These are phyloP conservation scores for Claviceps quebecensis DNA, from an alignment of 2,329 filamentous ascomycete species.

Conservation along the genomic window DNA sequence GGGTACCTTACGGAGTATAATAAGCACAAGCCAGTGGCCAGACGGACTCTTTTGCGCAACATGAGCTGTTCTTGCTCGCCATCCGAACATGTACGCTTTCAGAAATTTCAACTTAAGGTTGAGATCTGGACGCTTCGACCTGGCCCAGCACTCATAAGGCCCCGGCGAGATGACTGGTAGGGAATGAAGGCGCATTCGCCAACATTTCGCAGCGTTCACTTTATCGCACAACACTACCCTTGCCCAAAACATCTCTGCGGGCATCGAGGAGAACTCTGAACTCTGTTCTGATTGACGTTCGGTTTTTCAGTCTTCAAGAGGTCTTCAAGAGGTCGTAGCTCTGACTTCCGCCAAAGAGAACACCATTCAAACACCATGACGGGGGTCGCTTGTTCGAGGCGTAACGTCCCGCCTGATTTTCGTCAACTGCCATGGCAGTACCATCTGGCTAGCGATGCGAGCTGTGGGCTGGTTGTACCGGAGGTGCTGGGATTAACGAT, in stretches of 20 bases:
- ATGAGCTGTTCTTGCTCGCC: conserved; percentile 44
- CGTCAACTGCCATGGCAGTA: conserved; percentile 51
- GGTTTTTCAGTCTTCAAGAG: conserved; percentile 35
- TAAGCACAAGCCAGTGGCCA: too few species aligned
- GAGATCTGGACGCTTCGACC: too few species aligned
- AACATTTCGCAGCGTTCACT: conserved; percentile 42
- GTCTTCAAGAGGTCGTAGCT: too few species aligned
- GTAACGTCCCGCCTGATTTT: conserved; percentile 84
- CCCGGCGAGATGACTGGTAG: too few species aligned
- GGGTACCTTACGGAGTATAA: too few species aligned
- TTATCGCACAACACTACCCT: conserved; percentile 26
- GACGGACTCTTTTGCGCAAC: too few species aligned
- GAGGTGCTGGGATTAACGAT: conserved; percentile 72
- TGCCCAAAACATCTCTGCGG: conserved; percentile 19
- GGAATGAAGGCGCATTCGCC: conserved; percentile 44
- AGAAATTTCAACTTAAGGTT: conserved; percentile 20
- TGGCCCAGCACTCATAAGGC: too few species aligned
- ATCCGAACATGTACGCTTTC: too few species aligned
- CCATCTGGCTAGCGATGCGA: conserved; percentile 71
- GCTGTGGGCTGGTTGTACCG: conserved; percentile 62
- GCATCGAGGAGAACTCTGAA: conserved; percentile 18
- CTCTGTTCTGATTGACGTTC: conserved; percentile 55
- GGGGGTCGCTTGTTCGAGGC: conserved; percentile 68
- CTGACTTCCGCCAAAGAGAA: conserved; percentile 32
- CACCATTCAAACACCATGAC: conserved; percentile 50